Base-by-base conservation (phyloP, 192 early-diverging fungal species). In the Backusella circina region DNA sequence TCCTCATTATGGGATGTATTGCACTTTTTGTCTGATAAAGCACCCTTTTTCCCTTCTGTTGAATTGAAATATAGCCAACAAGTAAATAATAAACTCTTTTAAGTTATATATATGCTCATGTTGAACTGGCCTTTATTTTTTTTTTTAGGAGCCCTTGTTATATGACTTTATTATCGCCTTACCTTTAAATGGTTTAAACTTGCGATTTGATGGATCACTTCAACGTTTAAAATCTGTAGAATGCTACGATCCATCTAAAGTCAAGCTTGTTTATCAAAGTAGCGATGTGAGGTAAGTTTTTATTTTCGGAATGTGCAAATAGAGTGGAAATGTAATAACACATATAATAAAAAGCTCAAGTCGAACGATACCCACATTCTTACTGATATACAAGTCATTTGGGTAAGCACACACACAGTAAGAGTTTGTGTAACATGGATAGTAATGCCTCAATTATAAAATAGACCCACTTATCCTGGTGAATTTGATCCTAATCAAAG, bases 351-450 rank as follows among this genome's bases (percentile, higher is more conserved):
- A 37, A 47, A 89, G 89, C 67, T 93, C 91, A 0, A 80, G 75
- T 36, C 89, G 88, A 74, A 82, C 85, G 6, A 80, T 90, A 3
- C 89, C 93, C 2, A 94, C 91, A 7, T 93, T 90, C 73, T 69
- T 90, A 12, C 71, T 86, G 1, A 88, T 93, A 18, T 91, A 93
- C 82, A 88, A 88, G 72, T 77, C 88, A 9, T 92, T 94, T 85
- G 93, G 93, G 88, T 89, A 82, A 75, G 47, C 23, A 28, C 28
- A 18, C n/a, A n/a, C n/a, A n/a, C n/a, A 30, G 47, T 16, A 15
- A n/a, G 79, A 75, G 15, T 77, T 61, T 26, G 79, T 79, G 54
- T 84, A 83, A 39, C 73, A 70, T 33, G 65, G 41, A 50, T 32
- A 36, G 16, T 50, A 26, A 61, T 33, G 33, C n/a, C 44, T 18